Conservation (phyloP, 495 filamentous ascomycete species). For the Podospora pseudoanserina region DNA sequence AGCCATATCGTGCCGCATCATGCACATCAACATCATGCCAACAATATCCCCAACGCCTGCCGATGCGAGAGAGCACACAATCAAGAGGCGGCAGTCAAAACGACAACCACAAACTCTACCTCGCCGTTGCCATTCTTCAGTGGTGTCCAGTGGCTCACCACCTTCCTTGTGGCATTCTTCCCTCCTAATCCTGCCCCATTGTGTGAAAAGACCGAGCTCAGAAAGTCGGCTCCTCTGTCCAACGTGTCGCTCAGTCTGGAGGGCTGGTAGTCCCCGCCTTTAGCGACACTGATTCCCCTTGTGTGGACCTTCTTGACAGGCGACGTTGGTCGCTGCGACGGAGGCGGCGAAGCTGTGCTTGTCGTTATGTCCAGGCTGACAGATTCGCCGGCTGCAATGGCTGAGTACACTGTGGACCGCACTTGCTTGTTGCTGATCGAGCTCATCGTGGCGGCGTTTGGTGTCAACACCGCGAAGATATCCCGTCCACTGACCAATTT, state of each 20-base stretch:
- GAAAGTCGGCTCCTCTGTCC: slow-evolving; percentile 26
- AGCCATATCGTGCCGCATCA: not conserved
- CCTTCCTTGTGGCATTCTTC: slow-evolving; percentile 33
- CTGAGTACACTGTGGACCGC: not conserved
- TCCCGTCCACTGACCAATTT: slow-evolving; percentile 42
- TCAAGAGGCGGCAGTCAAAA: slow-evolving; percentile 24
- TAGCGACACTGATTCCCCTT: slow-evolving; percentile 15
- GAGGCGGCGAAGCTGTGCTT: not conserved
- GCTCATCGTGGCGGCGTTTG: slow-evolving; percentile 38
- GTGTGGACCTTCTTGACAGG: slow-evolving; percentile 8
- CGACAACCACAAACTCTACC: slow-evolving; percentile 46
- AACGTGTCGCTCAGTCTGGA: slow-evolving; percentile 27
- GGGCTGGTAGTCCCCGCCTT: slow-evolving; percentile 6
- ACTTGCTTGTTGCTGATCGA: slow-evolving; percentile 10
- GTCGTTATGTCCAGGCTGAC: not conserved
- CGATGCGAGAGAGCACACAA: not conserved
- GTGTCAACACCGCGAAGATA: slow-evolving; percentile 32
- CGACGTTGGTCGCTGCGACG: not conserved
- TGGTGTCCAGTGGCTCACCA: slow-evolving; percentile 55
- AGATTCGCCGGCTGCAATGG: not conserved
- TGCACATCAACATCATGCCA: not conserved
- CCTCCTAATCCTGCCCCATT: not conserved
- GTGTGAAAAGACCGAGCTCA: slow-evolving; percentile 24
- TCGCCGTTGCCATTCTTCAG: slow-evolving; percentile 48
- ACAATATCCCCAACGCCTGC: not conserved